Evolutionary conservation across 257 asterid genomes (phyloP).

Genomic region (Solanum bukasovii): DNA sequence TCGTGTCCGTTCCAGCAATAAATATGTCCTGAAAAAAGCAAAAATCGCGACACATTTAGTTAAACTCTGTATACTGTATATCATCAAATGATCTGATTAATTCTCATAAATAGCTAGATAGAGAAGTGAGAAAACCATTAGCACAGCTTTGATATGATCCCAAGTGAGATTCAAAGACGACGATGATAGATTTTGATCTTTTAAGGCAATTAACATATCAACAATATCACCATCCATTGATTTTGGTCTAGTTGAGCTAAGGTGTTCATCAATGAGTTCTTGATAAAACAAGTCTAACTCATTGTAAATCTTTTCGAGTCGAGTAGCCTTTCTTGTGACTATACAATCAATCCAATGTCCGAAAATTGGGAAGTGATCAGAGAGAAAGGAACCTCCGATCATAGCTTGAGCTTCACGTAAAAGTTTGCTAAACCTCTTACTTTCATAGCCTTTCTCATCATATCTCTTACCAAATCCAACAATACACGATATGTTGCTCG

Average conservation of each 20-base stretch:
- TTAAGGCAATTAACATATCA: neutral
- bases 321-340: neutral
- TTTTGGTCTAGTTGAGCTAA: neutral
- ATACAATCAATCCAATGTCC: neutral
- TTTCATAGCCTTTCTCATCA: neutral
- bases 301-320: neutral
- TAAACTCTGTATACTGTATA: neutral
- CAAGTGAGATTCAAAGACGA: neutral
- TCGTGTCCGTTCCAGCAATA: neutral
- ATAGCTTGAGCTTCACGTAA: neutral
- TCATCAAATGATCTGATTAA: neutral
- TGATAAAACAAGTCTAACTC: neutral
- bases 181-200: neutral
- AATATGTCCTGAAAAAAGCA: neutral
- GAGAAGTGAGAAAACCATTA: neutral
- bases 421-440: neutral
- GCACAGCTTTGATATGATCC: neutral
- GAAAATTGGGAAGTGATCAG: neutral
- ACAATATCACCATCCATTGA: neutral
- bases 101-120: neutral
- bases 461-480: neutral
- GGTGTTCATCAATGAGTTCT: neutral
- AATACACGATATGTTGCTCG: neutral
- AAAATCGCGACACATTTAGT: neutral
- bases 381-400: neutral